phyloP scores from a whole-genome alignment of 2,329 filamentous ascomycete species.

The Neonectria magnoliae region DNA sequence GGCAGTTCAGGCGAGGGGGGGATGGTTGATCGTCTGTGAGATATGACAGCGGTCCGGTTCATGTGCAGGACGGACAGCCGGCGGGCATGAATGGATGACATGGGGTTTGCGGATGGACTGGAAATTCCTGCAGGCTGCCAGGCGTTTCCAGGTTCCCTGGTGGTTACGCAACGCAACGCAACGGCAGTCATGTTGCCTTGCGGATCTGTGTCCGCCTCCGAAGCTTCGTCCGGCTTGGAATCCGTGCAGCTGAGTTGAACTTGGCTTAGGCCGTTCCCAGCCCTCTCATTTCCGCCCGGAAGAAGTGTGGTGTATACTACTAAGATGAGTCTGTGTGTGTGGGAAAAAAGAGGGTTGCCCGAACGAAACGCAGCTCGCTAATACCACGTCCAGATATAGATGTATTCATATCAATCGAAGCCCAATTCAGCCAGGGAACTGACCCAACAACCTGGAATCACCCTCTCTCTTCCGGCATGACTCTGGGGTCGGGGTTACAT shows the following conservation, averaged over 20 bases:
- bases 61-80: neutral
- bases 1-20: neutral
- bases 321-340: no score
- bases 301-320: no score
- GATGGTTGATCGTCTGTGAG: neutral
- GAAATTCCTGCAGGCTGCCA: neutral
- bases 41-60: slow-evolving; percentile 6
- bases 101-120: neutral
- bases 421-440: no score
- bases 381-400: no score
- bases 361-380: no score
- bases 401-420: no score
- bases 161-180: slow-evolving; percentile 3
- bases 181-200: neutral
- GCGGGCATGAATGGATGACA: neutral
- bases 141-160: slow-evolving; percentile 20
- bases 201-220: neutral
- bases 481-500: neutral
- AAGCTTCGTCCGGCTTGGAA: slow-evolving; percentile 17
- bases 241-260: neutral
- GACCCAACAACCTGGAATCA: no score
- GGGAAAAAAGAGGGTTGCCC: no score
- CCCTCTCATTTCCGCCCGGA: no score
- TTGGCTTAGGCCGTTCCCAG: no score
- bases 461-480: no score